Evolutionary conservation across 805 yeast species (phyloP).

Genomic region (Dipodascus geniculatus): DNA sequence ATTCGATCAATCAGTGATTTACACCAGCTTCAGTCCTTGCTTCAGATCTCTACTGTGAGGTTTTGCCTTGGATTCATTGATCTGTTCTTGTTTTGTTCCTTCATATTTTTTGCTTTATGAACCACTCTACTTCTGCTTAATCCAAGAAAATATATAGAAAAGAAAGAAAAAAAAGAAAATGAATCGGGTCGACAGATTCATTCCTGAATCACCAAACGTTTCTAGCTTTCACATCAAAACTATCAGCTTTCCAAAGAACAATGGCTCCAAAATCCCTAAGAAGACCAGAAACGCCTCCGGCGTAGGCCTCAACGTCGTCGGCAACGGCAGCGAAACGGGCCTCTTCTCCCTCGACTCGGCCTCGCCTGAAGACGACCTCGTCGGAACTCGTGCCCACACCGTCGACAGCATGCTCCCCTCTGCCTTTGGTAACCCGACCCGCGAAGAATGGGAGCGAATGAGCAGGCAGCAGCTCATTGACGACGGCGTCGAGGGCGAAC

Average conservation of each 20-base stretch:
- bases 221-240: neutral
- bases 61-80: neutral
- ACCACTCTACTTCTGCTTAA: neutral
- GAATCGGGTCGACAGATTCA: neutral
- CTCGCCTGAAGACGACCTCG: neutral
- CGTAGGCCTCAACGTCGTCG: neutral
- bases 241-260: neutral
- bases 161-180: neutral
- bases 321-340: neutral
- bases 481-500: neutral
- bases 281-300: neutral
- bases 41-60: neutral
- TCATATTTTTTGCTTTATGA: neutral
- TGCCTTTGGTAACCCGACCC: neutral
- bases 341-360: neutral
- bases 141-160: neutral
- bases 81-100: neutral
- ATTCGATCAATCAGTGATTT: neutral
- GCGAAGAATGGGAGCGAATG: slow-evolving; percentile 1
- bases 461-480: neutral
- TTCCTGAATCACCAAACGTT: neutral
- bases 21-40: neutral
- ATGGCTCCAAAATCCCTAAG: neutral
- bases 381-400: neutral
- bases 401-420: neutral